Conservation (phyloP, 2,329 filamentous ascomycete genomes). For the Zelopaecilomyces penicillatus region DNA sequence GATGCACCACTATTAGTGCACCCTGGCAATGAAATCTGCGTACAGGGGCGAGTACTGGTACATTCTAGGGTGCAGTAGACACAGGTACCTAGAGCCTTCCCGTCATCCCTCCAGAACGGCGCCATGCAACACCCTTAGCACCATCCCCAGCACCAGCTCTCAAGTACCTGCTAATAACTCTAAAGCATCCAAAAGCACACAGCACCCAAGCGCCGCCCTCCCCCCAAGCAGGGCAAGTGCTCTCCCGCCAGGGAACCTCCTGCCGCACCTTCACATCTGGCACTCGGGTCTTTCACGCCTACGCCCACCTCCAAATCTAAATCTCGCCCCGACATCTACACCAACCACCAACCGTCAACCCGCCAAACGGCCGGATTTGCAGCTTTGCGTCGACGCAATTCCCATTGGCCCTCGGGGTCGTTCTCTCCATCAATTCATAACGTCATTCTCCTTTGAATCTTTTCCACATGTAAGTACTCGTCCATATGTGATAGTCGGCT, state of each 20-base stretch:
- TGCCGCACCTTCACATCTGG: not conserved
- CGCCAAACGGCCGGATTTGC: conserved; percentile 6
- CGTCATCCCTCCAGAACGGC: conserved; percentile 13
- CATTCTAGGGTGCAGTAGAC: no score
- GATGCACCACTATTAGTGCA: no score
- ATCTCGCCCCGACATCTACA: conserved; percentile 17
- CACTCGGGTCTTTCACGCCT: not conserved
- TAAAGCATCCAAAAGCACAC: no score
- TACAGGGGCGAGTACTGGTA: no score
- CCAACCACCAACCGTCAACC: conserved; percentile 9
- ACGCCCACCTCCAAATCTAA: conserved; percentile 5
- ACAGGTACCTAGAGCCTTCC: not conserved
- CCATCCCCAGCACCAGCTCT: conserved; percentile 11
- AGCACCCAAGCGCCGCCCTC: no score
- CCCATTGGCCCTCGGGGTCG: conserved; percentile 4
- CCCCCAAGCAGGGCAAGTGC: no score
- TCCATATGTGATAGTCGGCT: not conserved
- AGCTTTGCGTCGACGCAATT: conserved; percentile 1
- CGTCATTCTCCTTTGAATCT: not conserved
- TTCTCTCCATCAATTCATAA: conserved; percentile 1
- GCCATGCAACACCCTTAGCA: conserved; percentile 20
- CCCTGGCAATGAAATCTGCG: no score
- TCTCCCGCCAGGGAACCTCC: not conserved
- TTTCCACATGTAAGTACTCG: not conserved
- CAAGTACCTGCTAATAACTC: no score